phyloP scores from a whole-genome alignment of 805 yeast species.

The Priceomyces carsonii region DNA sequence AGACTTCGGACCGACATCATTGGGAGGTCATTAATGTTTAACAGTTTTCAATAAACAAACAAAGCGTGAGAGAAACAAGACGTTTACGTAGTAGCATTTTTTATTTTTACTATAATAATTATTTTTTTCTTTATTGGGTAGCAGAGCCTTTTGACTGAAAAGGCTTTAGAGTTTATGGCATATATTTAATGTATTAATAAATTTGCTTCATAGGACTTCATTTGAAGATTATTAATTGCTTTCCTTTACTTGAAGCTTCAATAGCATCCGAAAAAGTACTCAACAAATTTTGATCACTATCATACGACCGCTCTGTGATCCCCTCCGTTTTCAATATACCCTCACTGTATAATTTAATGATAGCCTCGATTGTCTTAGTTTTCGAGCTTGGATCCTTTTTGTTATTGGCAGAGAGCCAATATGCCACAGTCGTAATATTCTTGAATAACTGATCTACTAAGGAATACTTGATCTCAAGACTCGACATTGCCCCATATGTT shows the following conservation, averaged over 20 bases:
- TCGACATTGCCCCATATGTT: constrained; percentile 26
- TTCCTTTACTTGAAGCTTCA: constrained; percentile 37
- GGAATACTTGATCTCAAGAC: constrained; percentile 17
- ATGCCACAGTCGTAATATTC: constrained; percentile 27
- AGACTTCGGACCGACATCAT: constrained; percentile 32
- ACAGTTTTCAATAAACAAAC: too few species aligned
- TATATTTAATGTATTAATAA: too few species aligned
- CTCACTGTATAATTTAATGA: constrained; percentile 57
- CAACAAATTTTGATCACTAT: constrained; percentile 43
- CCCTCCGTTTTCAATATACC: constrained; percentile 57
- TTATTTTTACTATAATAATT: too few species aligned
- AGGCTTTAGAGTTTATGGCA: too few species aligned
- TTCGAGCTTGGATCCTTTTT: constrained; percentile 55
- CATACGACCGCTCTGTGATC: constrained; percentile 37
- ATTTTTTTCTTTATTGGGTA: too few species aligned
- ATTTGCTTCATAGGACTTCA: too few species aligned
- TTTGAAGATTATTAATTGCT: constrained; percentile 38
- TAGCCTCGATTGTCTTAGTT: constrained; percentile 50
- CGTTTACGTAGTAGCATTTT: too few species aligned
- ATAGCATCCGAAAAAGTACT: constrained; percentile 47
- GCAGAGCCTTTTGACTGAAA: too few species aligned
- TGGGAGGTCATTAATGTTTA: neutral
- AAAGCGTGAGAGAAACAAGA: too few species aligned
- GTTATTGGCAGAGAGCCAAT: constrained; percentile 34
- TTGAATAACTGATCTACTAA: constrained; percentile 29